Evolutionary conservation across 2,329 filamentous ascomycete genomes (phyloP).

Genomic region (Paracoccidioides brasiliensis): DNA sequence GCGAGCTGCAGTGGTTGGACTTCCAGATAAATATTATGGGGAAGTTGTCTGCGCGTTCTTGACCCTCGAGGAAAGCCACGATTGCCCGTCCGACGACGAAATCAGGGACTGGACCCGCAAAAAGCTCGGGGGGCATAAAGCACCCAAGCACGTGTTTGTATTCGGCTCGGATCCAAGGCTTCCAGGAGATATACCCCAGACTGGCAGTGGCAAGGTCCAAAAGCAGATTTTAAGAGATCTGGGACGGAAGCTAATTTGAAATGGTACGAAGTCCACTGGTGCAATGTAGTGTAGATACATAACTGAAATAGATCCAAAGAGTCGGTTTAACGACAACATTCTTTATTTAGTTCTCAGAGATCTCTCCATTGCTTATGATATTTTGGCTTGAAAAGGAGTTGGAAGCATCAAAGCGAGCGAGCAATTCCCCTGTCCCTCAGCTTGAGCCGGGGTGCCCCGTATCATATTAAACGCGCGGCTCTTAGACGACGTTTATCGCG

Average conservation of each 20-base stretch:
- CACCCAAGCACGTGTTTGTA: conserved; percentile 63
- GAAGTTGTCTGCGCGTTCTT: conserved; percentile 58
- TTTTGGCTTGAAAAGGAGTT: too few relatives aligned
- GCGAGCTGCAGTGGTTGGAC: conserved; percentile 55
- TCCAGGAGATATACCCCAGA: conserved; percentile 45
- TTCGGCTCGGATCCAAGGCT: conserved; percentile 46
- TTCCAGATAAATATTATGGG: conserved; percentile 58
- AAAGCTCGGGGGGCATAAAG: conserved; percentile 52
- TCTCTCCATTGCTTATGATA: too few relatives aligned
- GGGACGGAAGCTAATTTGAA: conserved; percentile 25
- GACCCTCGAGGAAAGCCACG: conserved; percentile 19
- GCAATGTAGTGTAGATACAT: neutral
- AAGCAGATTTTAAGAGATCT: conserved; percentile 45
- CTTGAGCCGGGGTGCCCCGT: too few relatives aligned
- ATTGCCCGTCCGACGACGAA: conserved; percentile 38
- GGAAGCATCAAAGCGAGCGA: too few relatives aligned
- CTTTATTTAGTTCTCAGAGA: too few relatives aligned
- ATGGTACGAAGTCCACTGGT: neutral
- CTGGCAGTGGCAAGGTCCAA: conserved; percentile 59
- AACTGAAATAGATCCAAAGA: neutral
- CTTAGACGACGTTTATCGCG: too few relatives aligned
- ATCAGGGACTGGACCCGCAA: conserved; percentile 51
- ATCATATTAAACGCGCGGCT: too few relatives aligned
- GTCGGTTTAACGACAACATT: too few relatives aligned
- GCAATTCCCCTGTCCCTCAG: too few relatives aligned